Conservation (phyloP, 352 stramenopile genomes). For the Saprolegnia parasitica region DNA sequence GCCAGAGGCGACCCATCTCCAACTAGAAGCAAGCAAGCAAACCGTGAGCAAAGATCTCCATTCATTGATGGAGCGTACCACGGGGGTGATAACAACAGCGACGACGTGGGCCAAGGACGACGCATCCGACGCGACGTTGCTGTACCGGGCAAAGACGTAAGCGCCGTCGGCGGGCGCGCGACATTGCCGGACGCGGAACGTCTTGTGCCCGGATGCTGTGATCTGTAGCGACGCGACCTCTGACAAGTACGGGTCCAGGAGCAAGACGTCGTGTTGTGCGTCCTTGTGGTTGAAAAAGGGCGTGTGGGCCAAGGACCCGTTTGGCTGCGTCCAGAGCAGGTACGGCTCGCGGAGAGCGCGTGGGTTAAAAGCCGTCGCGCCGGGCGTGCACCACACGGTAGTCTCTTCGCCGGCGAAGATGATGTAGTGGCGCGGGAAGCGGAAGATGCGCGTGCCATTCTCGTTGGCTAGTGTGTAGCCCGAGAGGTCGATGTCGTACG, state of each 20-base stretch:
- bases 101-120: conserved; percentile 64
- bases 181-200: conserved; percentile 72
- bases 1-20: conserved; percentile 17
- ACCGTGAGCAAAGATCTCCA: background rate
- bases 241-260: conserved; percentile 68
- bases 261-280: conserved; percentile 57
- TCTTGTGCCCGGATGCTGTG: conserved; percentile 51
- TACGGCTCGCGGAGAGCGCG: conserved; percentile 75
- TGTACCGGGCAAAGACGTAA: conserved; percentile 82
- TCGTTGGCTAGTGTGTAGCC: conserved; percentile 52
- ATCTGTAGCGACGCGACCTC: conserved; percentile 77
- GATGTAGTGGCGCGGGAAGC: conserved; percentile 62
- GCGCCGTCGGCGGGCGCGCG: conserved; percentile 38
- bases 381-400: conserved; percentile 73
- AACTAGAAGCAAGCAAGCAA: conserved; percentile 20
- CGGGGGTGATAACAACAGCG: conserved; percentile 49
- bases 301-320: conserved; percentile 52
- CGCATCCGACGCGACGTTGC: conserved; percentile 74
- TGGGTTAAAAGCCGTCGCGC: conserved; percentile 57
- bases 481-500: conserved; percentile 61
- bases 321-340: conserved; percentile 65
- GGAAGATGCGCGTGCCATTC: conserved; percentile 47
- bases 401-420: conserved; percentile 71
- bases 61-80: too few species aligned
- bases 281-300: conserved; percentile 48